These are phyloP conservation scores for Verbascum thapsus DNA, from an alignment of 257 asterid species.

Conservation along the genomic window DNA sequence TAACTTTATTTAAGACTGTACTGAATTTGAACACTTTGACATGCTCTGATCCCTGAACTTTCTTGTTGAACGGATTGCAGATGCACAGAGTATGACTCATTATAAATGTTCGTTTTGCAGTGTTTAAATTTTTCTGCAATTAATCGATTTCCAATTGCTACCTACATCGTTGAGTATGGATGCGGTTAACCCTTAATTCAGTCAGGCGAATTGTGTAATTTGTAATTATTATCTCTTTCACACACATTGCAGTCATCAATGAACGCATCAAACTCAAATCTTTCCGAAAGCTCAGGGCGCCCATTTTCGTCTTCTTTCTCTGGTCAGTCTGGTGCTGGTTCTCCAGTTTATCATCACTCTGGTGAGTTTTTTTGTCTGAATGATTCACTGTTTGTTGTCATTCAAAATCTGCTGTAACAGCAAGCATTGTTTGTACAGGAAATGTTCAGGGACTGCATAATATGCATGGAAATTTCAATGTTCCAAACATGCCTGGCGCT, in stretches of 20 bases:
- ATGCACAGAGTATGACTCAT: slow-evolving; percentile 22
- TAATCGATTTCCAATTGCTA: background rate
- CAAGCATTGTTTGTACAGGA: slow-evolving; percentile 54
- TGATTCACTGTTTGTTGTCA: slow-evolving; percentile 14
- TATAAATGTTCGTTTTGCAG: background rate
- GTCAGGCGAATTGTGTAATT: slow-evolving; percentile 13
- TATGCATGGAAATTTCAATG: slow-evolving; percentile 82
- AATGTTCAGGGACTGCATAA: slow-evolving; percentile 90
- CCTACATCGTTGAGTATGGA: slow-evolving; percentile 4
- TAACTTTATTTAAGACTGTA: too few relatives aligned
- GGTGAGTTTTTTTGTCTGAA: slow-evolving; percentile 57
- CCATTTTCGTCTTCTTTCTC: slow-evolving; percentile 84
- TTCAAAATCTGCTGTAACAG: slow-evolving; percentile 24
- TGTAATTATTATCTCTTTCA: slow-evolving; percentile 24
- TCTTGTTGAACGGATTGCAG: slow-evolving; percentile 15
- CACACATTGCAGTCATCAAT: slow-evolving; percentile 70
- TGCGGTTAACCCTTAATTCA: slow-evolving; percentile 19
- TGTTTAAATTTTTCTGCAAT: slow-evolving; percentile 6
- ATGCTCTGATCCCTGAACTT: background rate
- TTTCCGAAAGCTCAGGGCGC: slow-evolving; percentile 86
- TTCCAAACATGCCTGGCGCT: slow-evolving; percentile 82
- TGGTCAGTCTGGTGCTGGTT: slow-evolving; percentile 90
- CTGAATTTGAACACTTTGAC: slow-evolving; percentile 22
- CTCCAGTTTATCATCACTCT: slow-evolving; percentile 80
- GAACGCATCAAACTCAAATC: slow-evolving; percentile 82